phyloP scores from a whole-genome alignment of 306 rosid genomes.

The Amphicarpaea edgeworthii region DNA sequence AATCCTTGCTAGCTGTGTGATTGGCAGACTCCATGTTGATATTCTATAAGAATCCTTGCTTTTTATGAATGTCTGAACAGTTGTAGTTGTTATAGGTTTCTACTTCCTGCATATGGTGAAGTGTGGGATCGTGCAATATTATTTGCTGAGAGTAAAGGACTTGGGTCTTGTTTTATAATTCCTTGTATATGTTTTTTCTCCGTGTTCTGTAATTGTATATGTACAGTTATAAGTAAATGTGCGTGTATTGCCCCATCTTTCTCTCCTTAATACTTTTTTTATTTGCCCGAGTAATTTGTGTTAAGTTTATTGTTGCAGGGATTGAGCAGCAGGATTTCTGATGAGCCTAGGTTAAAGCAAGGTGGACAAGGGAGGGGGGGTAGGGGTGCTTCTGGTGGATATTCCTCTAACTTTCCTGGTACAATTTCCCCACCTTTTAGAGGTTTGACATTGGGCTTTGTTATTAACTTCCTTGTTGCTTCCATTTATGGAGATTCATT shows the following conservation, averaged over 20 bases:
- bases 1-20: neutral
- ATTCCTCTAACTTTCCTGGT: constrained; percentile 55
- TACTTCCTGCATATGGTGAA: neutral
- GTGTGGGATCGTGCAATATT: constrained; percentile 16
- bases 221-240: constrained; percentile 23
- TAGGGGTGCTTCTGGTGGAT: constrained; percentile 71
- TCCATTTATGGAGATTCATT: constrained; percentile 24
- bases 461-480: constrained; percentile 16
- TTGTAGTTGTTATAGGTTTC: neutral
- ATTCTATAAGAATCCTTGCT: neutral
- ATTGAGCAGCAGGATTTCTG: constrained; percentile 51
- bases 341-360: constrained; percentile 57
- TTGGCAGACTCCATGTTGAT: constrained; percentile 34
- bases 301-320: constrained; percentile 55
- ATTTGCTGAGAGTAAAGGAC: constrained; percentile 10
- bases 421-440: constrained; percentile 3
- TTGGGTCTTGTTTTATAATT: neutral
- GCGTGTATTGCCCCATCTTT: constrained; percentile 20
- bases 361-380: constrained; percentile 63
- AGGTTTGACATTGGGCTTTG: constrained; percentile 28
- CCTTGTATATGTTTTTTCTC: neutral
- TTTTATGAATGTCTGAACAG: constrained; percentile 8
- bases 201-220: neutral
- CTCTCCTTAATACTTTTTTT: constrained; percentile 19
- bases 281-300: neutral